These are phyloP conservation scores for Aaosphaeria arxii DNA, from an alignment of 2,329 filamentous ascomycete species.

Conservation along the genomic window DNA sequence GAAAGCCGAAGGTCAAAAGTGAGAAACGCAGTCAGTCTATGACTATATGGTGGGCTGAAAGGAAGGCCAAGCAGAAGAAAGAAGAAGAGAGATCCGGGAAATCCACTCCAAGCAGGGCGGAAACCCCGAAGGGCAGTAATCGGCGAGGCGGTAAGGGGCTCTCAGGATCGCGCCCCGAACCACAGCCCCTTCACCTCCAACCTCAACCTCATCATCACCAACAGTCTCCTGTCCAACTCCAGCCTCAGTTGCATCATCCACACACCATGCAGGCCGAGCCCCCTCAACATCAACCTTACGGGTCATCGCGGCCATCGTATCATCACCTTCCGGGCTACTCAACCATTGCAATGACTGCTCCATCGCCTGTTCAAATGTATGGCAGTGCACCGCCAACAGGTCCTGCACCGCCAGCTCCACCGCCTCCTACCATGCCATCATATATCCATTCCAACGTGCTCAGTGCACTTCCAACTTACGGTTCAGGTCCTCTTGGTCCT, in stretches of 20 bases:
- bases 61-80: slow-evolving; percentile 37
- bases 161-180: neutral
- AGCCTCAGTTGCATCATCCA: neutral
- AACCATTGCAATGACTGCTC: slow-evolving; percentile 10
- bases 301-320: neutral
- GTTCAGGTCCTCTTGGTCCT: neutral
- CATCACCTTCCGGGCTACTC: slow-evolving; percentile 9
- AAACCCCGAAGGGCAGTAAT: slow-evolving; percentile 7
- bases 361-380: slow-evolving; percentile 1
- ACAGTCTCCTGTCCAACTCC: neutral
- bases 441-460: slow-evolving; percentile 25
- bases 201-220: neutral
- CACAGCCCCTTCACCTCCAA: neutral
- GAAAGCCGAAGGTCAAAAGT: slow-evolving; percentile 40
- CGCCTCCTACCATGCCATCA: slow-evolving; percentile 17
- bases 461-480: slow-evolving; percentile 13
- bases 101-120: slow-evolving; percentile 10
- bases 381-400: no score
- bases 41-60: slow-evolving; percentile 47
- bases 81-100: slow-evolving; percentile 19
- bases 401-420: slow-evolving; percentile 1
- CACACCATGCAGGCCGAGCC: neutral
- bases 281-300: neutral
- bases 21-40: slow-evolving; percentile 45
- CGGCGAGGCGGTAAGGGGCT: neutral